phyloP scores from a whole-genome alignment of 768 basidiomycete genomes.

The Boletus insuetus region DNA sequence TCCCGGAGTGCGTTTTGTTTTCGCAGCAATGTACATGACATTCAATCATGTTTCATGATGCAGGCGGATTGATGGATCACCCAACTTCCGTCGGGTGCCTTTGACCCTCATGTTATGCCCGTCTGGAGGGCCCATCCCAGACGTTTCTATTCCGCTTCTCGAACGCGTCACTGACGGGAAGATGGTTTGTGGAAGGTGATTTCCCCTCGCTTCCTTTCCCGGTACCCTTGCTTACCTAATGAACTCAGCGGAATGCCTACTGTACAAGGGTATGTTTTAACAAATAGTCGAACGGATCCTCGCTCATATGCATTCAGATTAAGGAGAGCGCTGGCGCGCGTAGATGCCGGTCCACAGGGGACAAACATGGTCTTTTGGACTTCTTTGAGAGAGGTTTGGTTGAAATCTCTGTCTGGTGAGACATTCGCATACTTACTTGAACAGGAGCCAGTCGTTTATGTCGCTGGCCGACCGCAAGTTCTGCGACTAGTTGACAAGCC shows the following conservation, averaged over 20 bases:
- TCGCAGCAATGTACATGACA: not conserved
- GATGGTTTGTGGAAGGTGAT: slow-evolving; percentile 77
- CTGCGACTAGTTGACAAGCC: slow-evolving; percentile 85
- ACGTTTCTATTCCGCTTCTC: slow-evolving; percentile 34
- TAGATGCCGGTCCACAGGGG: slow-evolving; percentile 80
- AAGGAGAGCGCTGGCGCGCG: slow-evolving; percentile 70
- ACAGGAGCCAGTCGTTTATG: slow-evolving; percentile 90
- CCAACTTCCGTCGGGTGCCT: slow-evolving; percentile 86
- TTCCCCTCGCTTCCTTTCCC: not conserved
- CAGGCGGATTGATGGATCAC: slow-evolving; percentile 88
- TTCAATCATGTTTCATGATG: slow-evolving; percentile 1
- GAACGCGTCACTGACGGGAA: slow-evolving; percentile 43
- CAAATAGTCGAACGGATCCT: not conserved
- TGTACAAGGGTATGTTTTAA: slow-evolving; percentile 55
- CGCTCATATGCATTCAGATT: slow-evolving; percentile 44
- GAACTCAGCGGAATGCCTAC: slow-evolving; percentile 87
- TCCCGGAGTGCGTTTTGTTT: slow-evolving; percentile 70
- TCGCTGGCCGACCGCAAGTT: slow-evolving; percentile 86
- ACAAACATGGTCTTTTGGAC: slow-evolving; percentile 84
- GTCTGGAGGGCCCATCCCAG: slow-evolving; percentile 26
- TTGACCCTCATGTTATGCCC: slow-evolving; percentile 46
- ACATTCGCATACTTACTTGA: slow-evolving; percentile 1
- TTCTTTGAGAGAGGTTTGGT: slow-evolving; percentile 79
- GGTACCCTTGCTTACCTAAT: slow-evolving; percentile 21
- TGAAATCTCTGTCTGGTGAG: not conserved